phyloP scores from a whole-genome alignment of 1,284 basidiomycete species.

The Fistulinella staudtii region DNA sequence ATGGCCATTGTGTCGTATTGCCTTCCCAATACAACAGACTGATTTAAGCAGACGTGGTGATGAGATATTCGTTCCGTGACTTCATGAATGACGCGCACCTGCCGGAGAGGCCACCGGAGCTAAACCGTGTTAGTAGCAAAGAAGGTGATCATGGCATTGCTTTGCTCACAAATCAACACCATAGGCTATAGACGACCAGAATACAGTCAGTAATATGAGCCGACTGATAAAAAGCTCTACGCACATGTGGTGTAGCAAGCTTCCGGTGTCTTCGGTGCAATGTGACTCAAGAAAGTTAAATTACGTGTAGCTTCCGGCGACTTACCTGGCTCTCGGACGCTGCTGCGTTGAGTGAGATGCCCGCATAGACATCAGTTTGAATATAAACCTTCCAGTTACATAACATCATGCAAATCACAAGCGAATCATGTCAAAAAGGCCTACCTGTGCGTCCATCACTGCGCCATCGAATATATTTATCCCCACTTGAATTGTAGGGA shows the following conservation, averaged over 20 bases:
- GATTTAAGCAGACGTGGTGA: too few species aligned
- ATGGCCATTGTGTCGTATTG: neutral
- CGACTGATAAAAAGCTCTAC: neutral
- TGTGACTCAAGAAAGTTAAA: neutral
- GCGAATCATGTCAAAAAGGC: neutral
- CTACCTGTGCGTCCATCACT: constrained; percentile 3
- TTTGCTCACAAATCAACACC: constrained; percentile 1
- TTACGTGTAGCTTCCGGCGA: neutral
- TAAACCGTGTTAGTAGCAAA: neutral
- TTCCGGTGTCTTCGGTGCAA: neutral
- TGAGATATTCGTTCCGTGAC: too few species aligned
- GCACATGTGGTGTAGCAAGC: neutral
- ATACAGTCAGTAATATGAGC: neutral
- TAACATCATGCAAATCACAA: too few species aligned
- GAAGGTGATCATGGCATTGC: neutral
- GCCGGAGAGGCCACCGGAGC: constrained; percentile 1
- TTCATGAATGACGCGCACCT: too few species aligned
- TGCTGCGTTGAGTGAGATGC: neutral
- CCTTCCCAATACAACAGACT: constrained; percentile 3
- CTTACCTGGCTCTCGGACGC: neutral
- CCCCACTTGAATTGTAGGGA: constrained; percentile 5
- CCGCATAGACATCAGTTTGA: constrained; percentile 2
- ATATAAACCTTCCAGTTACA: too few species aligned
- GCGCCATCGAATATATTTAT: constrained; percentile 4
- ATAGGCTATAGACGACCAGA: neutral